Conservation (phyloP, 176 grass and related monocot species). For the Guadua angustifolia region DNA sequence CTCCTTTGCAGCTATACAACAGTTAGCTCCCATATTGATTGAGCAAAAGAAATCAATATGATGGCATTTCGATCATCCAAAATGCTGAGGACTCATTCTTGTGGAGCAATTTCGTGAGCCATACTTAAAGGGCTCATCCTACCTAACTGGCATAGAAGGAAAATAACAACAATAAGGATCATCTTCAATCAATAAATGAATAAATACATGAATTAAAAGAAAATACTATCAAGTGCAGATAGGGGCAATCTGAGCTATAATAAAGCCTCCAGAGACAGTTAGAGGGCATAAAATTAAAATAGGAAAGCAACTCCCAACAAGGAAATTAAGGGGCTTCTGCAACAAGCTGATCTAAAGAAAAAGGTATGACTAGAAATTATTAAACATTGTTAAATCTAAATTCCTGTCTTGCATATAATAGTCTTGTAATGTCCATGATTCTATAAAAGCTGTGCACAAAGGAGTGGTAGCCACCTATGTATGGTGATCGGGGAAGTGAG, state of each 20-base stretch:
- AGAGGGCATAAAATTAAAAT: conserved; percentile 4
- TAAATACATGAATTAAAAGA: background rate
- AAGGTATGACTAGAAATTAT: background rate
- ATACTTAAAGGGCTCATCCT: background rate
- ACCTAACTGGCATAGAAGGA: conserved; percentile 4
- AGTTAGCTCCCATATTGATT: conserved; percentile 82
- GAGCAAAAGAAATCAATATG: conserved; percentile 40
- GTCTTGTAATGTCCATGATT: background rate
- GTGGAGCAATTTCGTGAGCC: background rate
- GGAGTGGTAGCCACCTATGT: background rate
- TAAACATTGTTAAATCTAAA: conserved; percentile 24
- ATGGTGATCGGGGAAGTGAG: background rate
- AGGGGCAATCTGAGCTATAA: background rate
- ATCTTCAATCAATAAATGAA: conserved; percentile 38
- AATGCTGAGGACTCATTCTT: conserved; percentile 7
- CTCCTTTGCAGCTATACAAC: conserved; percentile 77
- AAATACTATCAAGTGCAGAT: background rate
- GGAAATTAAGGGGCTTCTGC: background rate
- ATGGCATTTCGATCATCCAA: conserved; percentile 23
- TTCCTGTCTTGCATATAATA: background rate
- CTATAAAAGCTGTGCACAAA: background rate
- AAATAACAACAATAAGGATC: conserved; percentile 36
- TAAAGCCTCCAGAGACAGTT: background rate
- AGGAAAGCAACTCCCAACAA: conserved; percentile 11
- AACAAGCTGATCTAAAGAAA: conserved; percentile 25